phyloP scores from a whole-genome alignment of 257 asterid species.

The Gentiana straminea region DNA sequence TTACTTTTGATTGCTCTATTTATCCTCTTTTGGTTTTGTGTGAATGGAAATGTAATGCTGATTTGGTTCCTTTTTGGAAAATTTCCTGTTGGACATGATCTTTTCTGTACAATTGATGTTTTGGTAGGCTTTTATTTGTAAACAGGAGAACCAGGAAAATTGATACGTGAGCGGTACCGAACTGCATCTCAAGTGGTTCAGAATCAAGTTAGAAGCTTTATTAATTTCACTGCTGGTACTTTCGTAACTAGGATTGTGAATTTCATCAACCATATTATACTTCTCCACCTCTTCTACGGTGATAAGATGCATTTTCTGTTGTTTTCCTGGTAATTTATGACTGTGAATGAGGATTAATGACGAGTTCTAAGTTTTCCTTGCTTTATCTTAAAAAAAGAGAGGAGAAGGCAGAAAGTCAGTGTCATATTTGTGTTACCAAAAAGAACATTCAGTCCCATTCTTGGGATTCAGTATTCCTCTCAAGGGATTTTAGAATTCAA shows the following conservation, averaged over 20 bases:
- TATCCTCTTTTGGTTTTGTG: no score
- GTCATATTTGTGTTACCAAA: no score
- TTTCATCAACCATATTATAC: background rate
- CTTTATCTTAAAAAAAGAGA: no score
- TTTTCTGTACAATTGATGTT: conserved; percentile 6
- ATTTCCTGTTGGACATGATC: background rate
- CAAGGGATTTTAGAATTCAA: no score
- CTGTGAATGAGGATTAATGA: no score
- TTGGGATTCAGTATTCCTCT: no score
- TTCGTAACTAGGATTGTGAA: conserved; percentile 29
- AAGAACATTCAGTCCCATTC: no score
- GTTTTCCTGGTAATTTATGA: background rate
- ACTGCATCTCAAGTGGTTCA: conserved; percentile 98
- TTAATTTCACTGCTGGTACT: conserved; percentile 43
- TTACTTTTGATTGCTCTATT: no score
- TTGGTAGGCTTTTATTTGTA: conserved; percentile 18
- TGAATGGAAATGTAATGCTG: background rate
- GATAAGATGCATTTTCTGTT: background rate
- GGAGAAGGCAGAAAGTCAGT: no score
- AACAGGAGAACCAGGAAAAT: conserved; percentile 92
- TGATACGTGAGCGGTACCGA: conserved; percentile 94
- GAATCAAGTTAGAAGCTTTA: conserved; percentile 90
- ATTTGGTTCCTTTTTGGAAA: background rate
- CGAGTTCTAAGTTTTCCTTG: no score
- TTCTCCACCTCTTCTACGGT: background rate